A percentile compares a stretch with the other conserved stretches of the same genome.
These are phyloP conservation scores for Calcarisporium arbuscula DNA, from an alignment of 2,329 filamentous ascomycete species.

Conservation along the genomic window DNA sequence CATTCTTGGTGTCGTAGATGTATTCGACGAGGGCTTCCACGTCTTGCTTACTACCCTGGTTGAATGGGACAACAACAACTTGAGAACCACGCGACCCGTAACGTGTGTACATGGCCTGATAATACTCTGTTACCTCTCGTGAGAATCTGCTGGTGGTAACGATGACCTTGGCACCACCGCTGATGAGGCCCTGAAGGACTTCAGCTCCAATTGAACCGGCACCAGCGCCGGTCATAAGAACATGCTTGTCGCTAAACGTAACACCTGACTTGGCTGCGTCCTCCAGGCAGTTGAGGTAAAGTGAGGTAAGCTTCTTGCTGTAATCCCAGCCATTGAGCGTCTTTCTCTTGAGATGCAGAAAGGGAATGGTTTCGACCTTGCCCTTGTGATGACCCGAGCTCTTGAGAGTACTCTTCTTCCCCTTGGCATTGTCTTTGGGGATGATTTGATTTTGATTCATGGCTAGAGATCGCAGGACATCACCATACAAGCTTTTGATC, in stretches of 20 bases:
- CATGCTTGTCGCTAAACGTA: slow-evolving; percentile 90
- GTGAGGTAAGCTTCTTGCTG: slow-evolving; percentile 93
- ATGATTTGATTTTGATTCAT: slow-evolving; percentile 99
- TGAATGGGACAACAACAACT: slow-evolving; percentile 97
- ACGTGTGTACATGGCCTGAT: slow-evolving; percentile 96
- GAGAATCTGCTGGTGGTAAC: slow-evolving; percentile 97
- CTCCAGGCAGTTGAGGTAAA: slow-evolving; percentile 89
- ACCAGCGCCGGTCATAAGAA: slow-evolving; percentile 95
- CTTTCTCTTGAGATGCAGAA: slow-evolving; percentile 94
- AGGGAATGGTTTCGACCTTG: slow-evolving; percentile 95
- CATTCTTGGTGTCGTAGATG: slow-evolving; percentile 94
- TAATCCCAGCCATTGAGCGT: slow-evolving; percentile 95
- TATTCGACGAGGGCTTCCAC: slow-evolving; percentile 91
- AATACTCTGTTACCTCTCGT: slow-evolving; percentile 96
- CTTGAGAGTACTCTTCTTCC: slow-evolving; percentile 46
- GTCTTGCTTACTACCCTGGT: slow-evolving; percentile 97
- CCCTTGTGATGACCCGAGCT: slow-evolving; percentile 62
- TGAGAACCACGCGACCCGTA: slow-evolving; percentile 92
- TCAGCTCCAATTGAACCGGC: slow-evolving; percentile 97
- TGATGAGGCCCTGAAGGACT: slow-evolving; percentile 91
- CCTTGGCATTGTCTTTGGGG: slow-evolving; percentile 73
- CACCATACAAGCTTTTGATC: slow-evolving; percentile 91
- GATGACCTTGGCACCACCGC: slow-evolving; percentile 91
- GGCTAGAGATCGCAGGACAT: slow-evolving; percentile 85
- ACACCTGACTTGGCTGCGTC: slow-evolving; percentile 81